These are phyloP conservation scores for button mushroom (Agaricus bisporus) DNA, from an alignment of 768 basidiomycete species.

Conservation along the genomic window DNA sequence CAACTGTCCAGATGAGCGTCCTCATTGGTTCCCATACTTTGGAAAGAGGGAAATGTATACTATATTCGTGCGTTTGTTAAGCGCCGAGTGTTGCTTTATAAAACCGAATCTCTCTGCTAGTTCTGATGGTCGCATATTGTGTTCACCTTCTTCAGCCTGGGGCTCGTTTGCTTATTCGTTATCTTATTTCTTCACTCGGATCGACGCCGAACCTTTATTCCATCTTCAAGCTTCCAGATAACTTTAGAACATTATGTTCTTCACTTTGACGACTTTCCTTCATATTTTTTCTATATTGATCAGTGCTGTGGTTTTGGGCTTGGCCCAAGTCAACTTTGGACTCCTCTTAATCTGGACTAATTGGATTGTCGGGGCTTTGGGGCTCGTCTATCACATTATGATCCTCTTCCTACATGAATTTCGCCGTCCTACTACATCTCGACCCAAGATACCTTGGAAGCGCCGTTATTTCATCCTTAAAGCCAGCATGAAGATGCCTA, in stretches of 20 bases:
- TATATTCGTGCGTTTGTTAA: too few species aligned
- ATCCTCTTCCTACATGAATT: conserved; percentile 9
- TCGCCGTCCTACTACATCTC: background rate
- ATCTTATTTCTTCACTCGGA: background rate
- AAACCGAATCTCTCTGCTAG: too few species aligned
- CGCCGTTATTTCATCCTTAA: background rate
- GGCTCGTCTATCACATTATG: conserved; percentile 16
- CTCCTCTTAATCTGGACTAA: conserved; percentile 22
- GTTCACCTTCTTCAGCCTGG: background rate
- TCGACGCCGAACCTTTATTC: background rate
- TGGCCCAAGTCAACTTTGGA: conserved; percentile 22
- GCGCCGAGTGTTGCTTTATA: too few species aligned
- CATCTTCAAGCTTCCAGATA: background rate
- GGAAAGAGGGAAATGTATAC: background rate
- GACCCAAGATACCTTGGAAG: background rate
- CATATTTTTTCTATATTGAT: conserved; percentile 2
- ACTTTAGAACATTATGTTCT: background rate
- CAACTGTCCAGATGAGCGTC: background rate
- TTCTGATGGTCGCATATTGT: too few species aligned
- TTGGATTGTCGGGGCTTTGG: conserved; percentile 15
- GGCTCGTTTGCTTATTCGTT: background rate
- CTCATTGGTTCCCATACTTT: background rate
- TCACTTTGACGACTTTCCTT: background rate
- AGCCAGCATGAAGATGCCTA: background rate
- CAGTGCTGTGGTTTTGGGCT: conserved; percentile 6